A percentile compares a stretch with the other conserved stretches of the same genome.
phyloP scores from a whole-genome alignment of 805 yeast species.

The Yarrowia divulgata region DNA sequence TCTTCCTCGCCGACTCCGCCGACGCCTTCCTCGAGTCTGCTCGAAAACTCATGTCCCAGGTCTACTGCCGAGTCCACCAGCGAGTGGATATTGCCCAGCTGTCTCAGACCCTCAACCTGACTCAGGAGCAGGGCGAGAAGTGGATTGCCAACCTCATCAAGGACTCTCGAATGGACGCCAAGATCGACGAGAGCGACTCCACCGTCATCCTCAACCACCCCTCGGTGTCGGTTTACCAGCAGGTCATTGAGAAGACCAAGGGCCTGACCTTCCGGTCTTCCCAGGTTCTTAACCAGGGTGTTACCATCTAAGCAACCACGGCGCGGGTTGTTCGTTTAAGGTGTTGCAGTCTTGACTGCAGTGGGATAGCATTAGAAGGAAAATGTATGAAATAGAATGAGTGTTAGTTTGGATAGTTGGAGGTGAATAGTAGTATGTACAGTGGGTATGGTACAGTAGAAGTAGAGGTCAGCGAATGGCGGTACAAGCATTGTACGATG shows the following conservation, averaged over 20 bases:
- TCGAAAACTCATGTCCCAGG: constrained; percentile 60
- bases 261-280: constrained; percentile 65
- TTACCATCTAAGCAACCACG: constrained; percentile 39
- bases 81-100: constrained; percentile 57
- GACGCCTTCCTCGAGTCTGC: constrained; percentile 57
- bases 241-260: constrained; percentile 72
- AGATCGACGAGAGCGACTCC: constrained; percentile 60
- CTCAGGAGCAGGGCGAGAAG: constrained; percentile 58
- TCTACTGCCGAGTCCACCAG: constrained; percentile 62
- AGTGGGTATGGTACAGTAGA: background rate
- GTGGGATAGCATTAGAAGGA: constrained; percentile 22
- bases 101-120: constrained; percentile 56
- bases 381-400: constrained; percentile 17
- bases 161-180: constrained; percentile 61
- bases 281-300: constrained; percentile 59
- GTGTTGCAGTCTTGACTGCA: constrained; percentile 2
- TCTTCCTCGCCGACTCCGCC: constrained; percentile 58
- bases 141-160: constrained; percentile 60
- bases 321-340: background rate
- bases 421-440: too few relatives aligned
- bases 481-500: too few relatives aligned
- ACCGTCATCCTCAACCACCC: constrained; percentile 63
- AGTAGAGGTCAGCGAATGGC: too few relatives aligned
- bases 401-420: background rate
- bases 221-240: constrained; percentile 66